Conservation (phyloP, 2,329 filamentous ascomycete species). For the Neodidymelliopsis sp. region DNA sequence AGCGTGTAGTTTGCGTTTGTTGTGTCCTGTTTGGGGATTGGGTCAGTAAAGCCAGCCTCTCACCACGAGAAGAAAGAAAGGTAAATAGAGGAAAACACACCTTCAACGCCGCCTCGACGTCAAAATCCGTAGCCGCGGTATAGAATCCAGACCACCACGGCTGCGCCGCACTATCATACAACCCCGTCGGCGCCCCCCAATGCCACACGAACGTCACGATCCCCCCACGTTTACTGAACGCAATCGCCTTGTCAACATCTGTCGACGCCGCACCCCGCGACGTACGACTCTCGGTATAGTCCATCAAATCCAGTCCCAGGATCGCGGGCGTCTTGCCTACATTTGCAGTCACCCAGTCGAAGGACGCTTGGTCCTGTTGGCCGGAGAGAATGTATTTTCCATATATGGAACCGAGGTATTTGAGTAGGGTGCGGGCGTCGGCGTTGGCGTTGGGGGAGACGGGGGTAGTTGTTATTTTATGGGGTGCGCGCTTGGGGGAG, state of each 20-base stretch:
- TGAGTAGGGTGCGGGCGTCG: conserved; percentile 51
- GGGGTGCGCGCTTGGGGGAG: conserved; percentile 47
- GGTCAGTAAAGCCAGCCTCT: no score
- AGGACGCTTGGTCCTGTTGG: conserved; percentile 55
- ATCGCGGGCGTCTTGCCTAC: conserved; percentile 59
- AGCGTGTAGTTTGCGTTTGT: conserved; percentile 58
- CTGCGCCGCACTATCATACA: conserved; percentile 57
- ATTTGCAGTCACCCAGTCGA: conserved; percentile 55
- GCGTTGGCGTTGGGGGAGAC: conserved; percentile 51
- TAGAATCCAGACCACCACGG: conserved; percentile 62
- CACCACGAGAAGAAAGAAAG: no score
- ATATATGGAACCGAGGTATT: conserved; percentile 55
- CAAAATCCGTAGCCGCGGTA: conserved; percentile 58
- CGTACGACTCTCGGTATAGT: conserved; percentile 58
- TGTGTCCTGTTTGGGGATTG: conserved; percentile 40
- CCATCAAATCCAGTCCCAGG: conserved; percentile 58
- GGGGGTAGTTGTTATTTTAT: conserved; percentile 50
- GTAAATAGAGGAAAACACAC: no score
- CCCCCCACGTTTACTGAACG: conserved; percentile 53
- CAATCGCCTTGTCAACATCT: conserved; percentile 58
- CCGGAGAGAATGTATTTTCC: conserved; percentile 59
- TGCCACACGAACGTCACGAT: conserved; percentile 60
- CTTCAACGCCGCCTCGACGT: conserved; percentile 53
- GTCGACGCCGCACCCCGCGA: conserved; percentile 52
- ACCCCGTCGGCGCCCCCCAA: conserved; percentile 57